A percentile compares a stretch with the other conserved stretches of the same genome.
Conservation (phyloP, 2,329 filamentous ascomycete genomes). For the Samsoniella hepiali region DNA sequence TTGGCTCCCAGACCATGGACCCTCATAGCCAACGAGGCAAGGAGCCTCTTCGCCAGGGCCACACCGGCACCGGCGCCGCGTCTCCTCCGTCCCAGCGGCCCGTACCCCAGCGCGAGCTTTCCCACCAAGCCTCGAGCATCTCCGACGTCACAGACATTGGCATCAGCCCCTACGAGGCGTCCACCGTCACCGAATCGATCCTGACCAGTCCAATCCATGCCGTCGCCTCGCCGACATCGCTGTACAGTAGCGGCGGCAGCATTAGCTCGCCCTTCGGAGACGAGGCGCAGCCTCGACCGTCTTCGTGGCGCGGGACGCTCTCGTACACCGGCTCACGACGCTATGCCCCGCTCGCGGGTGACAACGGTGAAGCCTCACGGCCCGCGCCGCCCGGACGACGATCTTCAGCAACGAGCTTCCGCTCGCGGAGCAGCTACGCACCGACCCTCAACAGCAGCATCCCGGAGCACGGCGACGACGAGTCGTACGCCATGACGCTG, state of each 20-base stretch:
- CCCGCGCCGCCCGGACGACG: slow-evolving; percentile 11
- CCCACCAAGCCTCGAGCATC: slow-evolving; percentile 34
- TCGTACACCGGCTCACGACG: slow-evolving; percentile 9
- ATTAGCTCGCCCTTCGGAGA: background rate
- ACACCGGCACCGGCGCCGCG: slow-evolving; percentile 3
- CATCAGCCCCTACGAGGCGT: slow-evolving; percentile 28
- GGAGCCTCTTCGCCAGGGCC: slow-evolving; percentile 27
- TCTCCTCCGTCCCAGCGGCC: background rate
- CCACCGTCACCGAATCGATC: slow-evolving; percentile 10
- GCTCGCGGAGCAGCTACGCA: slow-evolving; percentile 24
- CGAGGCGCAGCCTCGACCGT: background rate
- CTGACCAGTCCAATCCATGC: slow-evolving; percentile 28
- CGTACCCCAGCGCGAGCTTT: slow-evolving; percentile 23
- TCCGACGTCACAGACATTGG: slow-evolving; percentile 32
- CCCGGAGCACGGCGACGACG: slow-evolving; percentile 35
- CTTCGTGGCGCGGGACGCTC: slow-evolving; percentile 14
- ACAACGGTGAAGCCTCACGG: background rate
- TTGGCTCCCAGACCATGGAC: slow-evolving; percentile 27
- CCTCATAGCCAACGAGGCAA: slow-evolving; percentile 30
- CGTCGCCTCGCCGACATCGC: slow-evolving; percentile 39
- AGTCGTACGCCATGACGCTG: slow-evolving; percentile 44
- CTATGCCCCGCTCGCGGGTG: slow-evolving; percentile 10
- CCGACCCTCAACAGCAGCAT: slow-evolving; percentile 26
- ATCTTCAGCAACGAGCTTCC: slow-evolving; percentile 27
- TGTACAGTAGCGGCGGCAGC: slow-evolving; percentile 32